Base-by-base conservation (phyloP, 176 grass and related monocot species). In the Oryza glumipatula region DNA sequence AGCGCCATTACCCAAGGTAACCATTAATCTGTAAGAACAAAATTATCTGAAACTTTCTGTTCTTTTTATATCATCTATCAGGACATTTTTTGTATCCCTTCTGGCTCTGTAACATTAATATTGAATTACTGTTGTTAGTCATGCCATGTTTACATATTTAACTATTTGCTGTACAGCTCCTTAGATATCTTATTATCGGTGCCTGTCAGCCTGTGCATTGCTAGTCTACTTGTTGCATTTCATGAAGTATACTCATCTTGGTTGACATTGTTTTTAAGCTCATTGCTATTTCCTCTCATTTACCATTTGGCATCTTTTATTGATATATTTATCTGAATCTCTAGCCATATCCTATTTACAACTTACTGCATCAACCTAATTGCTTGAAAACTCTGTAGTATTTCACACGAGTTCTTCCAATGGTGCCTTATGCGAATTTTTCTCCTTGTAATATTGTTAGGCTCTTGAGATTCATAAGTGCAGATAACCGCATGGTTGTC, bases 1-100 rank as follows among this genome's bases (percentile, higher is more conserved):
- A 79, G 56, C 77, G 74, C 70, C 87, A 12, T 87, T 94, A 74
- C 87, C 84, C 11, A 91, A 79, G 87, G 92, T 94, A 76, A 82
- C 67, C 16, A 41, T 81, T 84, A 64, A 41, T 67, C 72, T 67
- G 15, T 45, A 60, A 41, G 21, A 60, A 81, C 58, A 49, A 76
- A 60, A 52, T 52, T 11, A 81, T 75, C 45, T 68, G 41, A 76
- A 22, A 4, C n/a, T 76, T 26, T n/a, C 11, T 44, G 67, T 65
- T 78, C 15, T 32, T 56, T 41, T 68, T 33, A 16, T 56, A 68
- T 11, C 64, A 69, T 84, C 2, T 39, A 60, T 68, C 12, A 30
- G 46, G 24, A 17, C 6, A 0, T 66, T 52, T 73, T 54, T 11
- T 80, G 52, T 63, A 58, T 52, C 36, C 0, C 4, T 68, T n/a